Percentiles rank a stretch among this genome's conserved stretches.
Evolutionary conservation across 176 grass and related monocot species (phyloP).

Genomic region (Eleusine coracana): DNA sequence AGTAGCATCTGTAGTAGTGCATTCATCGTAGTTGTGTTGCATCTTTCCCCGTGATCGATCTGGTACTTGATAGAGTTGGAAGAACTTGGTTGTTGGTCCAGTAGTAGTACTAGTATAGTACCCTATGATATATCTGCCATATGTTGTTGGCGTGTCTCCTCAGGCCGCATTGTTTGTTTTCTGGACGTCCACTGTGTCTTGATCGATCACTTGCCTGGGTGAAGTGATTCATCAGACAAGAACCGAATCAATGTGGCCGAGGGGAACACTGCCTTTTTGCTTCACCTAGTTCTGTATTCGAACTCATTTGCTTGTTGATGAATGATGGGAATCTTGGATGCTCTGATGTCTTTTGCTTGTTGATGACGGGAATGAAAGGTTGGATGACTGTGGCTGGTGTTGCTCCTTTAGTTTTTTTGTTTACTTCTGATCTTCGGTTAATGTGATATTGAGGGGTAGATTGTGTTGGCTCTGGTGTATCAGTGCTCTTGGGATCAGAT

Average conservation of each 20-base stretch:
- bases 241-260: neutral
- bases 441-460: neutral
- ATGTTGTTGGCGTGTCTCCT: conserved; percentile 2
- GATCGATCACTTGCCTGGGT: neutral
- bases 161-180: neutral
- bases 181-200: neutral
- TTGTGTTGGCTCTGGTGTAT: neutral
- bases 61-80: neutral
- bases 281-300: neutral
- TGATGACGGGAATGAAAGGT: neutral
- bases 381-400: neutral
- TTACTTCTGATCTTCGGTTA: neutral
- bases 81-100: neutral
- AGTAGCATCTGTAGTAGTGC: neutral
- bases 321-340: neutral
- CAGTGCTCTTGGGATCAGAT: neutral
- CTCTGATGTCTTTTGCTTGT: neutral
- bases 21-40: conserved; percentile 16
- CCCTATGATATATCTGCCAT: neutral
- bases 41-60: conserved; percentile 2
- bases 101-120: neutral
- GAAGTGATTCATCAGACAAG: neutral
- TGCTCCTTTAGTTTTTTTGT: no score
- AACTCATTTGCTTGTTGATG: neutral
- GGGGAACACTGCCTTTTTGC: neutral